phyloP scores from a whole-genome alignment of 257 asterid genomes.

The Capsicum pubescens region DNA sequence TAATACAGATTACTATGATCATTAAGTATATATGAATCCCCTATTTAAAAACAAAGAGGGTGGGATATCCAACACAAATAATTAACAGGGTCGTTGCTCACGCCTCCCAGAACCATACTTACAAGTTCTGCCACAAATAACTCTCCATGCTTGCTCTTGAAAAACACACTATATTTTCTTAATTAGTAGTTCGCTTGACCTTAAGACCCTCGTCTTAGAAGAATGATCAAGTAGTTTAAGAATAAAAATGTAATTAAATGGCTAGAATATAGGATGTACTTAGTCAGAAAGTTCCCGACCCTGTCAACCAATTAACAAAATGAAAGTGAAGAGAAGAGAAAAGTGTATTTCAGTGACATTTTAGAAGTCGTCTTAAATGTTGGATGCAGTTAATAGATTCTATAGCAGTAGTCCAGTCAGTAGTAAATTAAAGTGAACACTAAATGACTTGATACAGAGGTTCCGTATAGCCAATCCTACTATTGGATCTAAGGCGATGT shows the following conservation, averaged over 20 bases:
- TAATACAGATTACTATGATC: no score
- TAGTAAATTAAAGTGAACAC: neutral
- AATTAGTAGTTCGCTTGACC: no score
- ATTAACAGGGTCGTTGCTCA: no score
- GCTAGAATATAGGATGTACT: neutral
- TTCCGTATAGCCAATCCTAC: neutral
- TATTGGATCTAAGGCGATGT: neutral
- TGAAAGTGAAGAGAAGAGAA: conserved; percentile 22
- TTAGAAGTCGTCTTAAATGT: conserved; percentile 32
- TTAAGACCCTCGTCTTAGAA: no score
- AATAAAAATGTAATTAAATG: neutral
- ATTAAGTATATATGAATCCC: no score
- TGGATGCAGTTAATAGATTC: conserved; percentile 30
- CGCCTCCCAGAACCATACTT: no score
- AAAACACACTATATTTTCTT: no score
- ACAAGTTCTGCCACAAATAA: no score
- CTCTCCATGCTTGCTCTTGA: no score
- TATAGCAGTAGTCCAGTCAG: conserved; percentile 23
- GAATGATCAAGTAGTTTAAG: neutral
- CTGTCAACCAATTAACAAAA: neutral
- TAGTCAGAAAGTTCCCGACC: neutral
- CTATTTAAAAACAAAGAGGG: no score
- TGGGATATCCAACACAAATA: no score
- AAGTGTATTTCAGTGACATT: conserved; percentile 23
- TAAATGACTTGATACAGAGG: neutral